Conservation (phyloP, 2,329 filamentous ascomycete genomes). For the Geosmithia putterillii region DNA sequence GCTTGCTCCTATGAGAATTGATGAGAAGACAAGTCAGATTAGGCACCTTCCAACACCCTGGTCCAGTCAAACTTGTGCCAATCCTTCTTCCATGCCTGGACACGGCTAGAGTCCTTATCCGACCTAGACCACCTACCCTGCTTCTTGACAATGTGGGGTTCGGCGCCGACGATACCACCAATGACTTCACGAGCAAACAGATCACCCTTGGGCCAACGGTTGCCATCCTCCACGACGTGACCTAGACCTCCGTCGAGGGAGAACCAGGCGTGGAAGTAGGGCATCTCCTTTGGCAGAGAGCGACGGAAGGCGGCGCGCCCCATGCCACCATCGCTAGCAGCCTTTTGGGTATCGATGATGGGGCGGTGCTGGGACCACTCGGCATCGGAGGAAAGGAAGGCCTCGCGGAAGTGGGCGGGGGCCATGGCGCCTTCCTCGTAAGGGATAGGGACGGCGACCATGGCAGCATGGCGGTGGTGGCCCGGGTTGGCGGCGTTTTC, state of each 20-base stretch:
- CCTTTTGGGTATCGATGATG: conserved; percentile 73
- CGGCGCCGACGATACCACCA: conserved; percentile 81
- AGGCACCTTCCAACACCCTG: conserved; percentile 28
- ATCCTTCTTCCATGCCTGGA: conserved; percentile 67
- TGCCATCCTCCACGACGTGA: conserved; percentile 79
- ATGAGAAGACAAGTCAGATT: background rate
- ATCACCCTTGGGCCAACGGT: conserved; percentile 80
- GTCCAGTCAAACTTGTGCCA: conserved; percentile 95
- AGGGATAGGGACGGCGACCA: conserved; percentile 78
- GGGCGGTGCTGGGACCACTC: conserved; percentile 96
- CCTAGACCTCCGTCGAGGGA: conserved; percentile 82
- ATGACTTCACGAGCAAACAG: conserved; percentile 86
- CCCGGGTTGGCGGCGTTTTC: conserved; percentile 83
- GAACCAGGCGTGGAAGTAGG: conserved; percentile 98
- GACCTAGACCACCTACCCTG: conserved; percentile 74
- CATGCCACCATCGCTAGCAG: conserved; percentile 49
- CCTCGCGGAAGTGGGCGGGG: conserved; percentile 90
- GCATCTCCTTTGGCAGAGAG: conserved; percentile 85
- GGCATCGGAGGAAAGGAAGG: conserved; percentile 75
- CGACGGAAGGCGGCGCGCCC: conserved; percentile 74
- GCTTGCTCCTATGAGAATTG: no score
- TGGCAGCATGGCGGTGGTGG: conserved; percentile 69
- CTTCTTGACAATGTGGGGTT: conserved; percentile 73
- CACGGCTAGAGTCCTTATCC: conserved; percentile 48
- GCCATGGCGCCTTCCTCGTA: conserved; percentile 85